Evolutionary conservation across 2,329 filamentous ascomycete species (phyloP).

Genomic region (Juglanconis juglandina): DNA sequence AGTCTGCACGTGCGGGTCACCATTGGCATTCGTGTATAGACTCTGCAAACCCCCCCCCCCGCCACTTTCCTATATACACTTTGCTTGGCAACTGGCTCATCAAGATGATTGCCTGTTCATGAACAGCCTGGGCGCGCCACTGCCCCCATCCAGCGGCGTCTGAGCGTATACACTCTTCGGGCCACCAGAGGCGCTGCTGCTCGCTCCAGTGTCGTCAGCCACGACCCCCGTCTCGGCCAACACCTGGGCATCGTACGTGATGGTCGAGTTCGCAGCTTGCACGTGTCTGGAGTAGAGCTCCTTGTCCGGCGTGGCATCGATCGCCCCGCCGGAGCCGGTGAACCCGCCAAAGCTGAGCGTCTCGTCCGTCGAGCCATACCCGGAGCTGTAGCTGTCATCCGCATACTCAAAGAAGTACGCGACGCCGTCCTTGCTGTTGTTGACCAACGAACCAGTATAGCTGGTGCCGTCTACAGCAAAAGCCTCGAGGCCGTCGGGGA

Average conservation of each 20-base stretch:
- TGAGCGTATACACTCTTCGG: constrained; percentile 14
- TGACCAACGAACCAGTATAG: constrained; percentile 36
- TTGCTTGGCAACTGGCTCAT: neutral
- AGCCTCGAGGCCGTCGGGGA: constrained; percentile 59
- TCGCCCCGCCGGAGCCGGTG: constrained; percentile 19
- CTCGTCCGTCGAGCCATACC: constrained; percentile 56
- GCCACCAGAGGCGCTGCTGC: neutral
- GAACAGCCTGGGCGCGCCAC: constrained; percentile 21
- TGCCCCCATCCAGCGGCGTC: constrained; percentile 12
- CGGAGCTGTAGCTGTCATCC: constrained; percentile 44
- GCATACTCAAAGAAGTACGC: constrained; percentile 51
- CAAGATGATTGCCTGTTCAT: constrained; percentile 19
- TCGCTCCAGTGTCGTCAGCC: neutral
- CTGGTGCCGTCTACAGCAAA: constrained; percentile 33
- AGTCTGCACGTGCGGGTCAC: too few relatives aligned
- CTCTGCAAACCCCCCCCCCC: neutral
- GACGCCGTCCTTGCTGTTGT: constrained; percentile 55
- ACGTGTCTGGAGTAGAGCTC: constrained; percentile 59
- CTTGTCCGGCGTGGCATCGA: constrained; percentile 24
- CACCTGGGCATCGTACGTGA: constrained; percentile 46
- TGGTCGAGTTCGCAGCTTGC: constrained; percentile 49
- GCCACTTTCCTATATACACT: neutral
- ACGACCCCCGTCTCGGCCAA: constrained; percentile 24
- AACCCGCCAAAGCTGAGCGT: constrained; percentile 52
- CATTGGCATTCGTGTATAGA: too few relatives aligned